These are phyloP conservation scores for Herpetomonas samuelpessoai DNA, from an alignment of 208 protist species.

Conservation along the genomic window DNA sequence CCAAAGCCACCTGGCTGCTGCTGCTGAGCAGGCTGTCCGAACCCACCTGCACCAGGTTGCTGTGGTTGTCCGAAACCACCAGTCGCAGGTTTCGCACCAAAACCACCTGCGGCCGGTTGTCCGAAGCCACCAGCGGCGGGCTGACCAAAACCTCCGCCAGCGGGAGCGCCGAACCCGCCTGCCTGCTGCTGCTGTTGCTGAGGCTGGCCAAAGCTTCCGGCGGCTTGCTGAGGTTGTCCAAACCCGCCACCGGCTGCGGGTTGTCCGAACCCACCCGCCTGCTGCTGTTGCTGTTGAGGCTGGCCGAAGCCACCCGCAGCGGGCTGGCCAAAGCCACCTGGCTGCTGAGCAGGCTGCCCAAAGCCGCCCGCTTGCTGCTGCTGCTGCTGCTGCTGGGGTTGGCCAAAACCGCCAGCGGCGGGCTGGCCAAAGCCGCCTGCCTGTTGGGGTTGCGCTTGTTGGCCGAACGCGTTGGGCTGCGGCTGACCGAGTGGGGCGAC, in stretches of 20 bases:
- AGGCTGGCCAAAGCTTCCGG: conserved; percentile 22
- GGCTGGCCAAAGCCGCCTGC: conserved; percentile 38
- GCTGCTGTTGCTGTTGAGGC: conserved; percentile 14
- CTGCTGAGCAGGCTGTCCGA: conserved; percentile 7
- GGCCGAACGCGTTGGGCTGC: conserved; percentile 5
- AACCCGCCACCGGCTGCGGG: conserved; percentile 15
- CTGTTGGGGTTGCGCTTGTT: conserved; percentile 14
- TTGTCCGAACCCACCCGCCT: conserved; percentile 32
- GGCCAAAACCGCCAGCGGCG: conserved; percentile 31
- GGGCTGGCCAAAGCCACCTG: conserved; percentile 26
- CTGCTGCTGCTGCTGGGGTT: conserved; percentile 24
- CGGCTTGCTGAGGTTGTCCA: conserved; percentile 14
- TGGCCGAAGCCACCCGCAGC: conserved; percentile 33
- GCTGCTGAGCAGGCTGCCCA: conserved; percentile 19
- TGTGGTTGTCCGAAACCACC: conserved; percentile 9
- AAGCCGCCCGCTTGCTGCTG: conserved; percentile 37
- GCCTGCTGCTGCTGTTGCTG: conserved; percentile 9
- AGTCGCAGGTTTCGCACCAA: conserved; percentile 20
- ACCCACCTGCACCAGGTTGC: background rate
- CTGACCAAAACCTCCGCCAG: conserved; percentile 35
- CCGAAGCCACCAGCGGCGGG: conserved; percentile 28
- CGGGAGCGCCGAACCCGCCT: conserved; percentile 31
- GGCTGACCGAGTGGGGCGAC: conserved; percentile 18
- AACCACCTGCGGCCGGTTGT: conserved; percentile 24
- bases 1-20: conserved; percentile 29